phyloP scores from a whole-genome alignment of 2,329 filamentous ascomycete genomes.

The Phoma sp. region DNA sequence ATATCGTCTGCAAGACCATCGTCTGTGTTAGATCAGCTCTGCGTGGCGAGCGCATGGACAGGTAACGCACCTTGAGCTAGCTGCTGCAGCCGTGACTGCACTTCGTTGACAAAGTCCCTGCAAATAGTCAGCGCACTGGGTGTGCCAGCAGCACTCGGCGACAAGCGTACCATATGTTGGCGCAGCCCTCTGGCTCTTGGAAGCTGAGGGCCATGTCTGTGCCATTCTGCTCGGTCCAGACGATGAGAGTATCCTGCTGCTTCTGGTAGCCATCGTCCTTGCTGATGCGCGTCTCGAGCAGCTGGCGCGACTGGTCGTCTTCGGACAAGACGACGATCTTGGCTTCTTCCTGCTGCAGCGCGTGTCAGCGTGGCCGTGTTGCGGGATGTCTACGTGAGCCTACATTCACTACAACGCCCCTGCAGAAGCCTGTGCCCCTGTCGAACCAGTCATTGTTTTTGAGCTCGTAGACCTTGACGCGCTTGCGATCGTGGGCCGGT shows the following conservation, averaged over 20 bases:
- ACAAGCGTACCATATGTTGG: constrained; percentile 77
- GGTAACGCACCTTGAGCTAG: constrained; percentile 65
- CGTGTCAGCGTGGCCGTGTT: constrained; percentile 46
- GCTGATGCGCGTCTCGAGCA: constrained; percentile 87
- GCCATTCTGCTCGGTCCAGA: constrained; percentile 92
- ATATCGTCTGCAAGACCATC: constrained; percentile 89
- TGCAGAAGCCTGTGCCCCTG: constrained; percentile 94
- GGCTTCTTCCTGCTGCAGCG: constrained; percentile 75
- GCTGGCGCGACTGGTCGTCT: constrained; percentile 80
- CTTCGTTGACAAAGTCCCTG: constrained; percentile 89
- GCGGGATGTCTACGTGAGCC: constrained; percentile 43
- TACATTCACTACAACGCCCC: constrained; percentile 76
- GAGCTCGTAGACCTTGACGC: constrained; percentile 99
- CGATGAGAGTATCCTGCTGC: constrained; percentile 97
- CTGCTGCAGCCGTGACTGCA: constrained; percentile 76
- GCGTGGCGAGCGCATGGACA: constrained; percentile 1
- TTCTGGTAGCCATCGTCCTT: constrained; percentile 98
- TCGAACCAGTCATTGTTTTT: constrained; percentile 99
- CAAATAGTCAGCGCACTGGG: constrained; percentile 22
- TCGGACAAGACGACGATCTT: constrained; percentile 92
- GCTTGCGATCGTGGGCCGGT: constrained; percentile 59
- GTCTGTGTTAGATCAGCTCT: constrained; percentile 58
- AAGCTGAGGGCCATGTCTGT: constrained; percentile 98
- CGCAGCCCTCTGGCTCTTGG: constrained; percentile 94
- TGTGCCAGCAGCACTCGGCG: background rate